A percentile compares a stretch with the other conserved stretches of the same genome.
These are phyloP conservation scores for Arthroderma uncinatum DNA, from an alignment of 2,329 filamentous ascomycete genomes.

Conservation along the genomic window DNA sequence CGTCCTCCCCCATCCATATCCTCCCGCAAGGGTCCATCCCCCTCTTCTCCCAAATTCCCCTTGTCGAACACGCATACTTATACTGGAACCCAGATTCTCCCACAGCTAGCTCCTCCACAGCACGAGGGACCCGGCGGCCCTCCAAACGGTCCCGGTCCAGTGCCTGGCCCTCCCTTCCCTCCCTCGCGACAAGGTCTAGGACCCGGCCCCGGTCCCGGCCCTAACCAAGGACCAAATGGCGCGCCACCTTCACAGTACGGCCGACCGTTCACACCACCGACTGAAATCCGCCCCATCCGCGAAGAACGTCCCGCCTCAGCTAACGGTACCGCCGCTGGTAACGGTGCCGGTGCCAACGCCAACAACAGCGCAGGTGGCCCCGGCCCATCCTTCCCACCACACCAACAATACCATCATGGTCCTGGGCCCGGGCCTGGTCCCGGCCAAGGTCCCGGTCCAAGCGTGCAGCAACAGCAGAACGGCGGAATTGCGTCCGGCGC, in stretches of 20 bases:
- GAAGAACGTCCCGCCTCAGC: conserved; percentile 56
- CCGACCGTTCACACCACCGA: conserved; percentile 63
- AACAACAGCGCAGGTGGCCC: conserved; percentile 52
- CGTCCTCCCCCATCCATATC: conserved; percentile 34
- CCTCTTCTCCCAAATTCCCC: conserved; percentile 48
- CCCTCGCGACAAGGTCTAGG: conserved; percentile 34
- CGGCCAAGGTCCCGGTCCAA: background rate
- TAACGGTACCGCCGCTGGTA: no score
- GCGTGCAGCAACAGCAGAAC: conserved; percentile 24
- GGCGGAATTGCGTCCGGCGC: conserved; percentile 58
- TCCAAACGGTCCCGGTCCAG: conserved; percentile 16
- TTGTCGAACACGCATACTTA: conserved; percentile 44
- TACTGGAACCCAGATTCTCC: conserved; percentile 39
- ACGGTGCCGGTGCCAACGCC: background rate
- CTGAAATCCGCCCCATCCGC: conserved; percentile 69
- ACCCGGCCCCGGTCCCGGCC: conserved; percentile 16
- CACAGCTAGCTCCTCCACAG: conserved; percentile 39
- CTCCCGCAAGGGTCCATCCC: conserved; percentile 42
- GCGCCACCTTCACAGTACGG: conserved; percentile 56
- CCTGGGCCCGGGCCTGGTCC: conserved; percentile 25
- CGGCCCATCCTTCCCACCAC: conserved; percentile 65
- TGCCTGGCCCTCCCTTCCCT: conserved; percentile 28
- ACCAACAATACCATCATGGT: conserved; percentile 69
- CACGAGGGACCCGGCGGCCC: conserved; percentile 29
- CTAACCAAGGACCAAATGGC: conserved; percentile 44